A percentile compares a stretch with the other conserved stretches of the same genome.
Evolutionary conservation across 2,329 filamentous ascomycete species (phyloP).

Genomic region (Verticillium zaregamsianum): DNA sequence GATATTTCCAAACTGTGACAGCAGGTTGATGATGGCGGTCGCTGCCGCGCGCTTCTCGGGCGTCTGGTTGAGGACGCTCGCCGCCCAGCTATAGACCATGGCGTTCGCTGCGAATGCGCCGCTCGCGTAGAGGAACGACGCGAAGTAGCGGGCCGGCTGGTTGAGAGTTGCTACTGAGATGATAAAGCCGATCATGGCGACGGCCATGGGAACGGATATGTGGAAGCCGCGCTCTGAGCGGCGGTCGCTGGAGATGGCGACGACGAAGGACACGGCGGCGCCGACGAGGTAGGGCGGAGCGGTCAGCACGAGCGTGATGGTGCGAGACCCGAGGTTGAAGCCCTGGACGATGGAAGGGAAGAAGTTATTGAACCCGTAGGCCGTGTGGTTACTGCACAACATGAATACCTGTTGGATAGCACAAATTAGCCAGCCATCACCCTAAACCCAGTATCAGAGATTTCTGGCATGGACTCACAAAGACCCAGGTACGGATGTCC

Average conservation of each 20-base stretch:
- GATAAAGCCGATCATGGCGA: conserved; percentile 53
- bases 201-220: conserved; percentile 48
- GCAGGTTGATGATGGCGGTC: conserved; percentile 28
- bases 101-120: conserved; percentile 29
- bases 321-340: conserved; percentile 50
- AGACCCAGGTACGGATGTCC: conserved; percentile 21
- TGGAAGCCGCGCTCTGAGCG: conserved; percentile 58
- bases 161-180: conserved; percentile 51
- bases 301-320: conserved; percentile 54
- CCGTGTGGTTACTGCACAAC: conserved; percentile 45
- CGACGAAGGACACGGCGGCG: conserved; percentile 50
- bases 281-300: conserved; percentile 49
- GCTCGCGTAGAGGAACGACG: conserved; percentile 34
- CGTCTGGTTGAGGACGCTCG: conserved; percentile 24
- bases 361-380: conserved; percentile 60
- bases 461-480: conserved; percentile 23
- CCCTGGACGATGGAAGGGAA: conserved; percentile 58
- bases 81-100: conserved; percentile 27
- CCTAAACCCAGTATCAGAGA: conserved; percentile 40
- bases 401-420: conserved; percentile 47
- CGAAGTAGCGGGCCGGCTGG: conserved; percentile 47
- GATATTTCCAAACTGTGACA: conserved; percentile 30
- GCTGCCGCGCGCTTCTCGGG: conserved; percentile 31
- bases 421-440: conserved; percentile 44
- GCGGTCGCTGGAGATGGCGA: conserved; percentile 57